Base-by-base conservation (phyloP, 2,329 filamentous ascomycete genomes). In the Grosmannia serpens region DNA sequence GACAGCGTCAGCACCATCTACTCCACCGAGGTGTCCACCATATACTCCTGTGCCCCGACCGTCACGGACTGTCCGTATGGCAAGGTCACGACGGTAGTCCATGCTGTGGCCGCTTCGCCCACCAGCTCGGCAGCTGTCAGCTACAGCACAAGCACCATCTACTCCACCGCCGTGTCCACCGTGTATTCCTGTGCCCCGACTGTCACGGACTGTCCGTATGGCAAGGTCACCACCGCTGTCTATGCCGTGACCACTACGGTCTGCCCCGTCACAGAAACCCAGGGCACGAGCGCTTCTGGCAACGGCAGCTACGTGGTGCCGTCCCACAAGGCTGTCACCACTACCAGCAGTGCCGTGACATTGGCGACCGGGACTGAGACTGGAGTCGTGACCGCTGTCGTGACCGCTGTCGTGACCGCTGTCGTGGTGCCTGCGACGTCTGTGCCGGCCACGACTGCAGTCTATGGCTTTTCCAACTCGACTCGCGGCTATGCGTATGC, bases 161-260 rank as follows among this genome's bases (percentile, higher is more conserved):
- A 56, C 55, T 35, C 57, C 2, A 62, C 61, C 3, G 57, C 53
- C 15, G 58, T 58, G 1, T 58, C 67, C 55, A 69, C 68, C 55
- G 62, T 69, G 53, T 64, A 63, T 10, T 65, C 64, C 4, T 70
- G 67, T 57, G 61, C 65, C 11, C 61, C 66, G 0, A 65, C 60
- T 11, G 53, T 68, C 9, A 69, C 67, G 46, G 56, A 65, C 56
- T 69, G 67, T 63, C 67, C 67, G 9, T 61, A 57, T 49, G 61
- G 62, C 51, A 49, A 62, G 47, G 64, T 66, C 26, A 67, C 66
- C 20, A 65, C 64, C 20, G 62, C 67, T 62, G 65, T 67, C 46
- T 62, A 69, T 46, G 63, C 68, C 50, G 57, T 60, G 17, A 57
- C 65, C 44, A 76, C 73, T 50, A 76, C 74, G 6, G 66, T 75